These are phyloP conservation scores for Paspalum notatum DNA, from an alignment of 176 grass and related monocot genomes.

Conservation along the genomic window DNA sequence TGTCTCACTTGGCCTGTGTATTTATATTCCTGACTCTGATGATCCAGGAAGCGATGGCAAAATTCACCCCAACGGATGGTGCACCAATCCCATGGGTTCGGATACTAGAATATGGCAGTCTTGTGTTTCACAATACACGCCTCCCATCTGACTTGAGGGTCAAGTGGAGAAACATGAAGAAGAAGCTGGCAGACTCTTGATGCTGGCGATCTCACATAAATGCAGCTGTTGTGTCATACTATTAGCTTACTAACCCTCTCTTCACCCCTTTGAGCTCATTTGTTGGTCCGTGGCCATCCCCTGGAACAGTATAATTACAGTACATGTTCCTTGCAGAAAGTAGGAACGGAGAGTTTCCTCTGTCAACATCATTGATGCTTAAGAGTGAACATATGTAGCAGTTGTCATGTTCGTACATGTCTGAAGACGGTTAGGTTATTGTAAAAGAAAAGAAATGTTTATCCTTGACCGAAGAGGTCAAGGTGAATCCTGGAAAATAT, in stretches of 20 bases:
- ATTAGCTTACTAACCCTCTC: not conserved
- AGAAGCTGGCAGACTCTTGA: constrained; percentile 32
- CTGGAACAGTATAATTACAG: constrained; percentile 5
- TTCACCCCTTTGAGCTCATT: not conserved
- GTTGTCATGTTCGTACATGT: not conserved
- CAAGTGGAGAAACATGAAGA: constrained; percentile 78
- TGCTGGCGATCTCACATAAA: not conserved
- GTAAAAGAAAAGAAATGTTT: not conserved
- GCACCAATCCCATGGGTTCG: constrained; percentile 53
- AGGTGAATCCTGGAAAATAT: not conserved
- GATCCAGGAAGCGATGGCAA: constrained; percentile 58
- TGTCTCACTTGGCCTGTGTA: not conserved
- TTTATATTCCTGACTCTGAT: constrained; percentile 37
- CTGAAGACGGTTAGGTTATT: not conserved
- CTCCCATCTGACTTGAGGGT: constrained; percentile 66
- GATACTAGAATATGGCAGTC: constrained; percentile 49
- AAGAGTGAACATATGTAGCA: not conserved
- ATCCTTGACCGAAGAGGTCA: not conserved
- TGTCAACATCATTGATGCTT: no score
- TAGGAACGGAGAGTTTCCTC: not conserved
- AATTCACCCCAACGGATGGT: constrained; percentile 28
- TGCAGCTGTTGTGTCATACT: constrained; percentile 11
- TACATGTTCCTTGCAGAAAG: not conserved
- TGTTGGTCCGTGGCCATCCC: not conserved
- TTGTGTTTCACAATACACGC: constrained; percentile 61